Evolutionary conservation across 2,329 filamentous ascomycete genomes (phyloP), one percentile per base, ranked within the genome.

Genomic region (Microdochium trichocladiopsis): DNA sequence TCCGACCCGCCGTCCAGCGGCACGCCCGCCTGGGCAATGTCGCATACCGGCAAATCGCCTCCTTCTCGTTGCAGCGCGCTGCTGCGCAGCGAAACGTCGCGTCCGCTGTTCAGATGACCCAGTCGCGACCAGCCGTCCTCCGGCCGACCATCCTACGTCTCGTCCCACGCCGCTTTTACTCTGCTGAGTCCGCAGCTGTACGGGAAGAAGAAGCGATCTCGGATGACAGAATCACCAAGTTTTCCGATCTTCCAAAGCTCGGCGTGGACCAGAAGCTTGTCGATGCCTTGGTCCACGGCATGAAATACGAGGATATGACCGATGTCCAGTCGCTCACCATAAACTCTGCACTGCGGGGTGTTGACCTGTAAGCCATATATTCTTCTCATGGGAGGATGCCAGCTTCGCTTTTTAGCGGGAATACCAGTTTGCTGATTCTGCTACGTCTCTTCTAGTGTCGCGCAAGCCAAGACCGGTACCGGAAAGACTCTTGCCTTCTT

Each of bases 401-500:
- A n/a, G n/a, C n/a, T n/a, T n/a, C n/a, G n/a, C n/a, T n/a, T n/a
- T n/a, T n/a, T n/a, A n/a, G n/a, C n/a, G n/a, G n/a, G n/a, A n/a
- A n/a, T n/a, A n/a, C n/a, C n/a, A n/a, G n/a, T n/a, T n/a, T n/a
- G n/a, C n/a, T n/a, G n/a, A n/a, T n/a, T 3, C n/a, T 45, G 45
- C 18, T 50, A 25, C 28, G 21, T 50, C 10, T 45, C 51, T 37
- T 45, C 55, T 63, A 90, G 87, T 61, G 79, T 97, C 59, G 94
- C 93, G 48, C 94, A 97, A 74, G 94, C 94, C 54, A 96, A 90
- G 72, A 99, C 94, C 9, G 94, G 94, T 66, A 97, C 94, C 3
- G 94, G 94, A 66, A 99, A 99, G 74, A 99, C 94, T 0, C 74
- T 97, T 53, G 94, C 90, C 33, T 99, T 97, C 75, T 78, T 99